Percentiles rank a stretch among this genome's conserved stretches.
Evolutionary conservation across 2,329 filamentous ascomycete species (phyloP).

Genomic region (Microdochium nivale): DNA sequence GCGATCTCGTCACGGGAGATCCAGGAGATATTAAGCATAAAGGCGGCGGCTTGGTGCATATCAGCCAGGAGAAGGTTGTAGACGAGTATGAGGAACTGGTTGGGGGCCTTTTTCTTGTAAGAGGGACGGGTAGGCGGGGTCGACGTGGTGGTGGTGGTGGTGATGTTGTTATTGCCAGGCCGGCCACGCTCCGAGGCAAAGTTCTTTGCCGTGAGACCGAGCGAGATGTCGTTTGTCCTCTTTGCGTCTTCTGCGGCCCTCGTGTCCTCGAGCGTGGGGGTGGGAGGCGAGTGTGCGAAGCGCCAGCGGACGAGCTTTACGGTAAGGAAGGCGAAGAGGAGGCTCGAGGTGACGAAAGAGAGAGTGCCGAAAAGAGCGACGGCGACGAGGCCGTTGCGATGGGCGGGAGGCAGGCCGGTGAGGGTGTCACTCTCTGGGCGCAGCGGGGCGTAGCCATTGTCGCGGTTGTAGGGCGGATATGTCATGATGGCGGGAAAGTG

Average conservation of each 20-base stretch:
- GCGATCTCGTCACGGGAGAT: slow-evolving; percentile 42
- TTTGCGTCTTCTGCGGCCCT: neutral
- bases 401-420: neutral
- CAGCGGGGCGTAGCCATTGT: neutral
- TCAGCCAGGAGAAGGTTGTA: slow-evolving; percentile 63
- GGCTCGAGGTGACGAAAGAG: slow-evolving; percentile 2
- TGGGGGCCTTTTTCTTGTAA: slow-evolving; percentile 17
- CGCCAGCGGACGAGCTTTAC: slow-evolving; percentile 6
- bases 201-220: neutral
- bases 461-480: neutral
- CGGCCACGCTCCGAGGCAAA: neutral
- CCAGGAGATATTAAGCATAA: slow-evolving; percentile 54
- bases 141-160: neutral
- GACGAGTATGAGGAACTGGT: slow-evolving; percentile 62
- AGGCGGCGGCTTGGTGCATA: slow-evolving; percentile 56
- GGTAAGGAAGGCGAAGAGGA: slow-evolving; percentile 5
- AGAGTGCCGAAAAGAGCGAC: slow-evolving; percentile 5
- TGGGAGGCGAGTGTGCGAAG: slow-evolving; percentile 7
- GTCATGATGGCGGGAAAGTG: too few species aligned
- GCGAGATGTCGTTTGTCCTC: neutral
- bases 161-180: too few species aligned
- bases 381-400: slow-evolving; percentile 6
- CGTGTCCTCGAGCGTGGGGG: neutral
- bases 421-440: neutral
- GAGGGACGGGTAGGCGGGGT: neutral